Evolutionary conservation across 495 filamentous ascomycete genomes (phyloP).

Genomic region (Terfezia boudieri): DNA sequence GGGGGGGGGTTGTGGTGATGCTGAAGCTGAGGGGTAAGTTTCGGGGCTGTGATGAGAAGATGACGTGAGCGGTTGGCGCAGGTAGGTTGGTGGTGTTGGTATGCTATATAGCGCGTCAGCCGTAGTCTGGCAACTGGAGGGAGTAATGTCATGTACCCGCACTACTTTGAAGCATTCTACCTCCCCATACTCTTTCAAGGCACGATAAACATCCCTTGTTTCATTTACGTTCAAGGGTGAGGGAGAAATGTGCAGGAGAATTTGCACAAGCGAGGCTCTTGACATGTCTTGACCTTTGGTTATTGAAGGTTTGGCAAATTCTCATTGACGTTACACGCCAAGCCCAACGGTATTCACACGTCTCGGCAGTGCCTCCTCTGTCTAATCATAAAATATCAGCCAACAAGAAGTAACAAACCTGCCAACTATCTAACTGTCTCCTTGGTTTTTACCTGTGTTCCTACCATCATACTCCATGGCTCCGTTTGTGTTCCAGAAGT

Average conservation of each 20-base stretch:
- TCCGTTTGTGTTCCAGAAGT: no score
- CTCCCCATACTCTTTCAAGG: constrained; percentile 53
- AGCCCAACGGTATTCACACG: no score
- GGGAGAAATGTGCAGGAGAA: constrained; percentile 45
- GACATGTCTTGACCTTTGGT: background rate
- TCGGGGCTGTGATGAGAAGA: constrained; percentile 4
- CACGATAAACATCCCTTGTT: constrained; percentile 44
- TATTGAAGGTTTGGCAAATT: no score
- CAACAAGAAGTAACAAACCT: no score
- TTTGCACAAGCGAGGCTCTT: constrained; percentile 2
- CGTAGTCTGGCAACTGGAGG: background rate
- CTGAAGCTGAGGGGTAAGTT: constrained; percentile 1
- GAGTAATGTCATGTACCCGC: constrained; percentile 25
- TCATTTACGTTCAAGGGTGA: constrained; percentile 42
- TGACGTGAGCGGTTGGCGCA: constrained; percentile 9
- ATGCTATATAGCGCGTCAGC: constrained; percentile 1
- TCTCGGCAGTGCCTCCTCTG: no score
- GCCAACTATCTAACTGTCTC: no score
- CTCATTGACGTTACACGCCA: no score
- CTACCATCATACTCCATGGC: no score
- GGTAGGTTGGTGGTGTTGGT: constrained; percentile 7
- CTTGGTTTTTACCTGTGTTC: no score
- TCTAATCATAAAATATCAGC: no score
- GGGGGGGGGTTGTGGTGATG: background rate
- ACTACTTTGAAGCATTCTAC: constrained; percentile 54